Evolutionary conservation across 495 filamentous ascomycete species (phyloP).

Genomic region (Xylaria telfairii): DNA sequence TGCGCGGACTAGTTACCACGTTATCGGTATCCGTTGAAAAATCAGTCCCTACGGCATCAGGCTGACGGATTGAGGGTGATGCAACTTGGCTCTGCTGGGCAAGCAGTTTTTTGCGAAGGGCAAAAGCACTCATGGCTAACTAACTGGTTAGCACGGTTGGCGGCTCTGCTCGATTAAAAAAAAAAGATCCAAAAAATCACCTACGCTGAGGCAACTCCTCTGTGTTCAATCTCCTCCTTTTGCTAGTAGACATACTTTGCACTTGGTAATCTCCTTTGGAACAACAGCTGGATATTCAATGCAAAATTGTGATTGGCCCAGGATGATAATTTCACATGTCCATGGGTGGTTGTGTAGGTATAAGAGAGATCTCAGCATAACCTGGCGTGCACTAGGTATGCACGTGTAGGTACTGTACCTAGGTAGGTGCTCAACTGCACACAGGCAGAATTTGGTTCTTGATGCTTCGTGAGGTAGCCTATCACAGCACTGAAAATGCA

Average conservation of each 20-base stretch:
- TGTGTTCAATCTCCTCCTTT: constrained; percentile 51
- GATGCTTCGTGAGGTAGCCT: neutral
- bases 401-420: neutral
- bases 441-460: neutral
- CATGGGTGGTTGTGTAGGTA: neutral
- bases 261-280: neutral
- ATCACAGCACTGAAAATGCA: neutral
- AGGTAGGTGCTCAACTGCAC: neutral
- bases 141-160: neutral
- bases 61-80: neutral
- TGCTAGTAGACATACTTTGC: constrained; percentile 47
- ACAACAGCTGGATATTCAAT: too few species aligned
- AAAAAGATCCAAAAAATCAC: too few species aligned
- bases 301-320: too few species aligned
- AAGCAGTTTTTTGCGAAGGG: constrained; percentile 52
- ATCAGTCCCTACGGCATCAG: neutral
- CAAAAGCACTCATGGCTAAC: constrained; percentile 57
- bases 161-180: too few species aligned
- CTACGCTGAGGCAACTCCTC: constrained; percentile 38
- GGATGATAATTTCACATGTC: neutral
- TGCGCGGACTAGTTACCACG: constrained; percentile 1
- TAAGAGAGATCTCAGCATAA: neutral
- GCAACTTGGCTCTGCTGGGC: constrained; percentile 27
- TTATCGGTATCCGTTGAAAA: neutral
- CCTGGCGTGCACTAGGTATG: too few species aligned